Percentiles rank a stretch among this genome's conserved stretches.
phyloP scores from a whole-genome alignment of 345 rosid species.

The rapeseed (Brassica napus) region DNA sequence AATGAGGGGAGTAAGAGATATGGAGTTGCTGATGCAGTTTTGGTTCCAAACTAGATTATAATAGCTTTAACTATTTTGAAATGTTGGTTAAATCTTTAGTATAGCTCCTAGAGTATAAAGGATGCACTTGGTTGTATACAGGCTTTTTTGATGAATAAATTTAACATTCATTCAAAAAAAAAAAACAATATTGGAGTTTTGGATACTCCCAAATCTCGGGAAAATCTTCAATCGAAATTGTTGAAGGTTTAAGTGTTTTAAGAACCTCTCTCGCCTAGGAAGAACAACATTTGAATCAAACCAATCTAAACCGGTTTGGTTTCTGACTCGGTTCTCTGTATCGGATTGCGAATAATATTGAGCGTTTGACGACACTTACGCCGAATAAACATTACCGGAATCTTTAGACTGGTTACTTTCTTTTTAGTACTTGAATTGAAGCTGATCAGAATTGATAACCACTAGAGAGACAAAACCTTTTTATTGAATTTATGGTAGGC shows the following conservation, averaged over 20 bases:
- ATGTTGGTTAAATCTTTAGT: no score
- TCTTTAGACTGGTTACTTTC: not conserved
- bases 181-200: not conserved
- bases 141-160: no score
- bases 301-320: not conserved
- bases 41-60: no score
- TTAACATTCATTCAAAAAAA: no score
- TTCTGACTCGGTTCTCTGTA: not conserved
- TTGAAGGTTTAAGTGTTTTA: slow-evolving; percentile 25
- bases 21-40: no score
- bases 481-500: not conserved
- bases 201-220: slow-evolving; percentile 38
- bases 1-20: no score
- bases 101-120: no score
- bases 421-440: not conserved
- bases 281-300: slow-evolving; percentile 20
- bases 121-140: no score
- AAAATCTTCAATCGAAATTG: slow-evolving; percentile 8
- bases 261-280: slow-evolving; percentile 20
- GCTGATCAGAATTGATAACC: not conserved
- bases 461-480: not conserved
- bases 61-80: no score
- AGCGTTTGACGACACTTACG: not conserved
- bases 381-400: not conserved
- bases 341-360: not conserved